These are phyloP conservation scores for Aphanomyces invadans DNA, from an alignment of 352 stramenopile species.

Conservation along the genomic window DNA sequence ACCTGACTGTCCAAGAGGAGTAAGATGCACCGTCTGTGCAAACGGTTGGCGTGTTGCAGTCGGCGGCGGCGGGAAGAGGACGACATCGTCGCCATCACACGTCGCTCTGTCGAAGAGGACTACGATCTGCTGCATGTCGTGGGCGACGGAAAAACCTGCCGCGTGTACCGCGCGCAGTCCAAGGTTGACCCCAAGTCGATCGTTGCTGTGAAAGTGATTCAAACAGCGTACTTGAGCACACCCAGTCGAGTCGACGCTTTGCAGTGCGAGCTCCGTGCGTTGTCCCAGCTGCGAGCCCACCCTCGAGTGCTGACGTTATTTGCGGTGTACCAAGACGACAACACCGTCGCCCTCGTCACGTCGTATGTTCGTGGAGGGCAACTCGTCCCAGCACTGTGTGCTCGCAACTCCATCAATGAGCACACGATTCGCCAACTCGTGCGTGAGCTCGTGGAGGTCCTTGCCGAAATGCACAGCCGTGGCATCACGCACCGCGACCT, in stretches of 20 bases:
- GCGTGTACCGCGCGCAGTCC: constrained; percentile 52
- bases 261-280: constrained; percentile 48
- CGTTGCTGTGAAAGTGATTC: constrained; percentile 63
- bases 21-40: background rate
- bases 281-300: constrained; percentile 45
- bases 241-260: constrained; percentile 58
- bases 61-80: background rate
- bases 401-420: constrained; percentile 34
- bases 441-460: constrained; percentile 53
- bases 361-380: constrained; percentile 55
- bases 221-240: constrained; percentile 60
- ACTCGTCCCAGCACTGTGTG: constrained; percentile 43
- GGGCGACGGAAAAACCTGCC: constrained; percentile 68
- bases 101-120: constrained; percentile 36
- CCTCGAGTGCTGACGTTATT: constrained; percentile 46
- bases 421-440: constrained; percentile 56
- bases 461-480: constrained; percentile 57
- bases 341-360: constrained; percentile 61
- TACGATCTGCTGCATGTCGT: constrained; percentile 68
- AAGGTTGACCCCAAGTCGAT: constrained; percentile 33
- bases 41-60: background rate
- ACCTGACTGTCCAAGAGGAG: background rate
- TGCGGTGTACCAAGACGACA: constrained; percentile 58
- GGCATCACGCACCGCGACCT: constrained; percentile 77
- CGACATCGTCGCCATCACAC: background rate